Evolutionary conservation across 2,329 filamentous ascomycete genomes (phyloP), one percentile per base, ranked within the genome.

Genomic region (Fusarium citri): DNA sequence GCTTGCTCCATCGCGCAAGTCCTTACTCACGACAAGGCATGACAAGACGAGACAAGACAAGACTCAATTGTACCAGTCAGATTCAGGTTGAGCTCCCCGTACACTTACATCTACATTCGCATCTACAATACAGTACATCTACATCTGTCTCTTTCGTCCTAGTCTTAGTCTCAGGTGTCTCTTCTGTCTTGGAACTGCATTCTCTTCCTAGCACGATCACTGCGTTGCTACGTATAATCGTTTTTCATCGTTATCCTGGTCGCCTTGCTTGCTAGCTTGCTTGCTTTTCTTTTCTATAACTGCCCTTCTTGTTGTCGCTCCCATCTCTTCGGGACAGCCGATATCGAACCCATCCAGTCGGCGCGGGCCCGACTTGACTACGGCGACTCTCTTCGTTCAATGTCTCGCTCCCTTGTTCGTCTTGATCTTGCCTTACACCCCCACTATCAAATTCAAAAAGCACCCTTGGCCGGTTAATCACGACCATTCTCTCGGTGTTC

Each of bases 311-410:
- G 60, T 63, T 73, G 72, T 75, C 70, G 69, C 67, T 68, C 65
- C 68, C 72, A 71, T 74, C 51, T 55, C 55, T 69, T 74, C 67
- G 72, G 66, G 57, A 68, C 69, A 60, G 58, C 69, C 69, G 59
- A 70, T 59, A 66, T 63, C 48, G 49, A 61, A 50, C 51, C 61
- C 64, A 66, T 60, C 72, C 73, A 75, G 70, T 75, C 73, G 73
- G 73, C 68, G 68, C 68, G 66, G 58, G 59, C 64, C 69, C 69
- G 64, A 66, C 59, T 72, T 66, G 50, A 62, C 62, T 58, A 62
- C 63, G 42, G 58, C 59, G 66, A 57, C 55, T 66, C 66, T 55
- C 60, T 64, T 63, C 55, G 64, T 63, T 61, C 64, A 69, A 57
- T 46, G 58, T 57, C 64, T 49, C 71, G 66, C 50, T 64, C 57